phyloP scores from a whole-genome alignment of 768 basidiomycete genomes.

The Leccinum barrowsii region DNA sequence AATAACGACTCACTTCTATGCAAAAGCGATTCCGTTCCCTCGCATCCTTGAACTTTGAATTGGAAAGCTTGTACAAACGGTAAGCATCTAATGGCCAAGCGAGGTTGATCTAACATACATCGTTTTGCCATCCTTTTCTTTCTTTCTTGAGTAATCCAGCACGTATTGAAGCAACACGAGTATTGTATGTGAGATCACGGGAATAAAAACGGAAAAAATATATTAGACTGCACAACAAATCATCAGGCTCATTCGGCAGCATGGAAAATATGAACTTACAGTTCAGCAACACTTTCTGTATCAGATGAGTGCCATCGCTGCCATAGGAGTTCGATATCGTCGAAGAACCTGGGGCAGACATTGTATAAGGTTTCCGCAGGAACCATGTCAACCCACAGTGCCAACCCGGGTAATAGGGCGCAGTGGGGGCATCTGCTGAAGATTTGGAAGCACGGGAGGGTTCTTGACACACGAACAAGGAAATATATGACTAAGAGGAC shows the following conservation, averaged over 20 bases:
- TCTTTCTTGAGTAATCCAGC: slow-evolving; percentile 88
- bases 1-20: slow-evolving; percentile 66
- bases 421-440: slow-evolving; percentile 91
- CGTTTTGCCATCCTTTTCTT: slow-evolving; percentile 91
- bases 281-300: slow-evolving; percentile 86
- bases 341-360: slow-evolving; percentile 72
- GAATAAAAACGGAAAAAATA: slow-evolving; percentile 98
- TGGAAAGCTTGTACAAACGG: slow-evolving; percentile 40
- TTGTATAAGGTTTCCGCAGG: slow-evolving; percentile 9
- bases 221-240: slow-evolving; percentile 61
- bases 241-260: slow-evolving; percentile 3
- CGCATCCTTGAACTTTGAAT: slow-evolving; percentile 57
- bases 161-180: slow-evolving; percentile 87
- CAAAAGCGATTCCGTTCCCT: slow-evolving; percentile 93
- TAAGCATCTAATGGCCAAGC: slow-evolving; percentile 3
- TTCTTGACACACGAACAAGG: slow-evolving; percentile 92
- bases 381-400: slow-evolving; percentile 6
- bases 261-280: slow-evolving; percentile 48
- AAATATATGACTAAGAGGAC: slow-evolving; percentile 98
- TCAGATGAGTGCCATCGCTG: slow-evolving; percentile 93
- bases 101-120: slow-evolving; percentile 50
- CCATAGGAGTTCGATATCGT: slow-evolving; percentile 90
- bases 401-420: slow-evolving; percentile 77
- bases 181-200: slow-evolving; percentile 88
- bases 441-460: slow-evolving; percentile 92